Evolutionary conservation across 108 stramenopile species (phyloP), one percentile per base, ranked within the genome.

Genomic region (Fistulifera solaris): DNA sequence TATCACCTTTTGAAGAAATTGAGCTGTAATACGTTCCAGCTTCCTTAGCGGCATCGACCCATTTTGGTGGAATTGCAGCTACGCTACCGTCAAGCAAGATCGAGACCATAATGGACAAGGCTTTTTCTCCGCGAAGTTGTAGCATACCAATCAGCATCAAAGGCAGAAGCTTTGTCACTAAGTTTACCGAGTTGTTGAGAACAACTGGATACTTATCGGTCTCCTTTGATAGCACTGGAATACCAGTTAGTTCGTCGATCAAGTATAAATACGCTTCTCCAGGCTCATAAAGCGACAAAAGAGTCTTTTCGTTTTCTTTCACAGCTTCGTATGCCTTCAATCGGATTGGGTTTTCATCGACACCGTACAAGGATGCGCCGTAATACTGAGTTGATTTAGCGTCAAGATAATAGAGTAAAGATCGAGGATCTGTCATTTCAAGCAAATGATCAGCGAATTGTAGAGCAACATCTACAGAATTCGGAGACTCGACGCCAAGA

Each of bases 91-190:
- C 54, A 12, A 65, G 61, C 27, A 77, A 38, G 19, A 72, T 60
- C 15, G 60, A 41, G 2, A 57, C 60, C 6, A 80, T 13, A 13
- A 62, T 53, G 12, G 62, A 57, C 25, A 75, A 14, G 0, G 70
- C 54, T 38, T 70, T 67, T 55, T 69, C 63, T 21, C 78, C 78
- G 40, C 78, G 56, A 73, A 80, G 75, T 10, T 60, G 48, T 26
- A 71, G 63, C 74, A 80, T 75, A 2, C 78, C 78, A 28, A 60
- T 43, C 21, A 75, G 59, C 73, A 80, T 80, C 31, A 80, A 38
- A 14, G 78, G 67, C 11, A 80, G 50, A 0, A 80, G 38, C 40
- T 62, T 67, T 38, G 47, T 39, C 19, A 75, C 68, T 0, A 60
- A 51, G 6, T 63, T 67, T 16, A 31, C 40, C 14, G 77, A 56